Evolutionary conservation across 1,284 basidiomycete genomes (phyloP).

Genomic region (Schizopora paradoxa): DNA sequence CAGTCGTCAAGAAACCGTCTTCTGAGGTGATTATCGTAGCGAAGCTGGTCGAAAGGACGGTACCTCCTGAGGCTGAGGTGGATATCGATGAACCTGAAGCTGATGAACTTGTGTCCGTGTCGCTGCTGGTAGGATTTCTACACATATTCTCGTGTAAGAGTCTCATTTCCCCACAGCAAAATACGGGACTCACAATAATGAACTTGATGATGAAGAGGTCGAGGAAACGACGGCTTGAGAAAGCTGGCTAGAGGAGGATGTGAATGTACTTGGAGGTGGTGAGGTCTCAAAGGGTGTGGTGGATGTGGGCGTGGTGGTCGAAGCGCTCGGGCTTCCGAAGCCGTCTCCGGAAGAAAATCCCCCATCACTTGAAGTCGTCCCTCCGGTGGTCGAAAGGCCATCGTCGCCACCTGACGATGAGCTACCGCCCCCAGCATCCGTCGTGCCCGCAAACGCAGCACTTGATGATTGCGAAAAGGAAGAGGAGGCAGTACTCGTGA

Average conservation of each 20-base stretch:
- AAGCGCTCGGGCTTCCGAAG: background rate
- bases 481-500: background rate
- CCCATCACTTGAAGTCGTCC: too few species aligned
- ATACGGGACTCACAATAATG: too few species aligned
- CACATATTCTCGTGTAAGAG: too few species aligned
- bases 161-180: too few species aligned
- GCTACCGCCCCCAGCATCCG: too few species aligned
- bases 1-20: conserved; percentile 12
- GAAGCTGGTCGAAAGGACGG: conserved; percentile 11
- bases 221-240: background rate
- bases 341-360: background rate
- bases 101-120: too few species aligned
- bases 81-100: background rate
- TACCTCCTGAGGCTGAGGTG: conserved; percentile 1
- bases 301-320: background rate
- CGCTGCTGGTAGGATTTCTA: too few species aligned
- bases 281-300: background rate
- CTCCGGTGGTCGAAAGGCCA: too few species aligned
- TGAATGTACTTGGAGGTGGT: background rate
- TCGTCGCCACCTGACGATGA: too few species aligned
- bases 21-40: conserved; percentile 10
- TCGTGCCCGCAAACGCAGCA: too few species aligned
- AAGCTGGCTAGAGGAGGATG: background rate
- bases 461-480: conserved; percentile 1
- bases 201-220: too few species aligned